Conservation (phyloP, 768 basidiomycete genomes). For the Pulveroboletus sp. region DNA sequence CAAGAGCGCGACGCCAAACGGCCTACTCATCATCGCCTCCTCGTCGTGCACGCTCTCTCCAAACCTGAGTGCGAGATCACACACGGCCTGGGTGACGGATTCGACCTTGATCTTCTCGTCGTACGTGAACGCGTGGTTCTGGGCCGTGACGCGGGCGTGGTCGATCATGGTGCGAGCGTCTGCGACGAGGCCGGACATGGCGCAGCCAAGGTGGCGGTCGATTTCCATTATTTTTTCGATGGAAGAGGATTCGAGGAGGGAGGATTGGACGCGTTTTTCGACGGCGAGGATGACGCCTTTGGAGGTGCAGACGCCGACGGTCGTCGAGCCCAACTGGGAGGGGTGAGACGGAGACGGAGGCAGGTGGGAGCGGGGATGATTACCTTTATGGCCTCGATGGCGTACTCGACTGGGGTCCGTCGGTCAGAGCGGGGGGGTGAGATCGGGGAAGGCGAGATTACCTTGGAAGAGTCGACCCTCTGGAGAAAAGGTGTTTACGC, state of each 20-base stretch:
- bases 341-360: background rate
- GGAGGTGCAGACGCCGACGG: conserved; percentile 89
- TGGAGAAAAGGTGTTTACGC: conserved; percentile 98
- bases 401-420: conserved; percentile 83
- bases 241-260: conserved; percentile 88
- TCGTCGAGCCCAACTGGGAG: conserved; percentile 90
- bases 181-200: conserved; percentile 96
- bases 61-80: conserved; percentile 93
- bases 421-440: conserved; percentile 13
- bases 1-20: conserved; percentile 95
- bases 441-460: conserved; percentile 31
- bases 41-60: conserved; percentile 99
- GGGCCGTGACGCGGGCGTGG: conserved; percentile 94
- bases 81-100: conserved; percentile 96
- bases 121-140: conserved; percentile 95
- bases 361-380: background rate
- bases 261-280: conserved; percentile 98
- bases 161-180: conserved; percentile 99
- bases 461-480: conserved; percentile 99
- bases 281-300: conserved; percentile 91
- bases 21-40: conserved; percentile 98
- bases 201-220: conserved; percentile 92
- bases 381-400: conserved; percentile 98
- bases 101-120: conserved; percentile 97
- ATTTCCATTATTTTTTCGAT: conserved; percentile 99